Conservation (phyloP, 1,284 basidiomycete genomes). For the Leccinum ponderosum region DNA sequence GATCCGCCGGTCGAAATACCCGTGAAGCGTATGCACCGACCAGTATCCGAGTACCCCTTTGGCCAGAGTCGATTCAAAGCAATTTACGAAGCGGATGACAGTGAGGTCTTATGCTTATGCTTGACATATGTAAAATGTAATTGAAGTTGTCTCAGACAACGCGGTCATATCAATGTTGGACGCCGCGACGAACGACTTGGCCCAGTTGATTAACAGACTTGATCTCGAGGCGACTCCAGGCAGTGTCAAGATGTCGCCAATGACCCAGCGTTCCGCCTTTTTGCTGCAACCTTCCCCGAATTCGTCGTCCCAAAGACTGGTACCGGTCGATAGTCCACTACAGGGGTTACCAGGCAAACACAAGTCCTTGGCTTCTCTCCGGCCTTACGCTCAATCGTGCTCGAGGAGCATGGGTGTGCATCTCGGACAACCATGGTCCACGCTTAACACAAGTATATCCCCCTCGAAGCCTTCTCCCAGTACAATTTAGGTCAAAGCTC, state of each 20-base stretch:
- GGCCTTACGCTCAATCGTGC: constrained; percentile 57
- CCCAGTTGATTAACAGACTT: constrained; percentile 69
- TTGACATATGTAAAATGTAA: background rate
- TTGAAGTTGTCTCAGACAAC: constrained; percentile 29
- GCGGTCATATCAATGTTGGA: constrained; percentile 70
- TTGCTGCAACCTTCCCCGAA: background rate
- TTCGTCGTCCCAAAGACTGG: constrained; percentile 1
- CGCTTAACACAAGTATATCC: constrained; percentile 48
- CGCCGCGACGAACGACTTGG: constrained; percentile 76
- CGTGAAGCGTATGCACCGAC: constrained; percentile 52
- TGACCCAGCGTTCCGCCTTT: constrained; percentile 28
- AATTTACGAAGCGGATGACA: constrained; percentile 54
- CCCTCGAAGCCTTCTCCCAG: constrained; percentile 40
- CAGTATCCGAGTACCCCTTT: constrained; percentile 66
- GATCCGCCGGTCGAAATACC: constrained; percentile 43
- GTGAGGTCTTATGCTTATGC: constrained; percentile 21
- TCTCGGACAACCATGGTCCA: constrained; percentile 63
- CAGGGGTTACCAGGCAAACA: constrained; percentile 40
- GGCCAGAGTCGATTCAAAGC: constrained; percentile 48
- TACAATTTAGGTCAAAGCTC: constrained; percentile 7
- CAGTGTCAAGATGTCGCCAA: constrained; percentile 50
- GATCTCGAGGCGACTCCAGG: constrained; percentile 74
- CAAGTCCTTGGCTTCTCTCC: constrained; percentile 55
- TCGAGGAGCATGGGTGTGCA: constrained; percentile 26
- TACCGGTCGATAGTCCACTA: constrained; percentile 42